Evolutionary conservation across 352 stramenopile species (phyloP).

Genomic region (Pythium chondricola): DNA sequence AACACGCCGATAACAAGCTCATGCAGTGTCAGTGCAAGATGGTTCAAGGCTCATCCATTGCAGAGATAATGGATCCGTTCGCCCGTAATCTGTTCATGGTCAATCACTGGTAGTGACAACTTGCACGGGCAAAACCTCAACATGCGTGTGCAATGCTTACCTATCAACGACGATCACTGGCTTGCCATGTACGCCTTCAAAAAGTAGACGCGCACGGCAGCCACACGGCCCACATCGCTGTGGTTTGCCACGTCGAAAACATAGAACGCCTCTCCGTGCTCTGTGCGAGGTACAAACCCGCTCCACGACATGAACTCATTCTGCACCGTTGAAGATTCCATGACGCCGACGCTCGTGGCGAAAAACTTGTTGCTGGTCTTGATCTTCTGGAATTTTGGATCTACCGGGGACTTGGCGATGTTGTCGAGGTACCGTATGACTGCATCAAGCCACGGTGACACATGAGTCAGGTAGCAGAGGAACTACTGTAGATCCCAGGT

Average conservation of each 20-base stretch:
- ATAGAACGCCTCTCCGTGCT: slow-evolving; percentile 37
- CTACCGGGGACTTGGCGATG: slow-evolving; percentile 38
- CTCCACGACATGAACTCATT: slow-evolving; percentile 45
- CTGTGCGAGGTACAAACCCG: slow-evolving; percentile 27
- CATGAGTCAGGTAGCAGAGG: no score
- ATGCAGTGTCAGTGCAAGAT: no score
- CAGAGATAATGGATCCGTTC: no score
- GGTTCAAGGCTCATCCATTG: no score
- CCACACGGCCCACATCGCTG: neutral
- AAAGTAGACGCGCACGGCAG: slow-evolving; percentile 4
- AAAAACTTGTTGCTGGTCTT: slow-evolving; percentile 74
- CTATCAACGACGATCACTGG: no score
- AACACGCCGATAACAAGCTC: no score
- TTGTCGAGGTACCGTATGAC: slow-evolving; percentile 65
- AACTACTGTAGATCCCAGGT: neutral
- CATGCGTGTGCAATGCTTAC: no score
- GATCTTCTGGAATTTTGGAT: slow-evolving; percentile 68
- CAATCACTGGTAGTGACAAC: no score
- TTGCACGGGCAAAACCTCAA: no score
- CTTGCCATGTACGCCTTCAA: no score
- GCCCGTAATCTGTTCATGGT: no score
- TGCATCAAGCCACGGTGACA: no score
- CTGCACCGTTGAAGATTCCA: neutral
- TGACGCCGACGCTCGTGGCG: slow-evolving; percentile 30
- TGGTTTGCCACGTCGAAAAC: slow-evolving; percentile 8